Evolutionary conservation across 2,329 filamentous ascomycete genomes (phyloP).

Genomic region (Colletotrichum tropicale): DNA sequence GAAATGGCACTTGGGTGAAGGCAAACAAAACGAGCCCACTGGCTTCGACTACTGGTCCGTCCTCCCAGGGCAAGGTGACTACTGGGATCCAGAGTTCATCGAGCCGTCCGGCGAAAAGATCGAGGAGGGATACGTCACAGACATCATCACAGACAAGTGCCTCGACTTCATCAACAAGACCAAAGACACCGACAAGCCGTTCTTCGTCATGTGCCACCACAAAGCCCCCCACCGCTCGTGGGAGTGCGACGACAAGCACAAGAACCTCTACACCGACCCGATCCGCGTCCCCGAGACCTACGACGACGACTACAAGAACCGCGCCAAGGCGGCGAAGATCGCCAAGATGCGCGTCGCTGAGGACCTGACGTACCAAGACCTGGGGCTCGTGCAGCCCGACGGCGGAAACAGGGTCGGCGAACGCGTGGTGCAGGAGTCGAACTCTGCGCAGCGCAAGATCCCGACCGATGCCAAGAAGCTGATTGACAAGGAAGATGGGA

Average conservation of each 20-base stretch:
- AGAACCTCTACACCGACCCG: constrained; percentile 49
- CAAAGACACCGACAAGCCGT: constrained; percentile 42
- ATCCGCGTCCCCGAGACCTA: constrained; percentile 55
- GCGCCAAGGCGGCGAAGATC: constrained; percentile 50
- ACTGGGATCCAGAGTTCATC: constrained; percentile 56
- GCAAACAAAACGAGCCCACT: constrained; percentile 45
- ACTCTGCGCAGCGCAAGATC: constrained; percentile 29
- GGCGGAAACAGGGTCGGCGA: constrained; percentile 45
- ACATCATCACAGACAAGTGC: constrained; percentile 56
- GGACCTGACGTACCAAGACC: constrained; percentile 56
- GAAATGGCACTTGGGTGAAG: constrained; percentile 60
- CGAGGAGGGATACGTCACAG: constrained; percentile 51
- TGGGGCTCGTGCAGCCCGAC: constrained; percentile 51
- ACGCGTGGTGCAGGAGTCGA: constrained; percentile 29
- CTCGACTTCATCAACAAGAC: constrained; percentile 42
- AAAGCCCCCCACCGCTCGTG: constrained; percentile 59
- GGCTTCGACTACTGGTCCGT: constrained; percentile 59
- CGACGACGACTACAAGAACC: constrained; percentile 58
- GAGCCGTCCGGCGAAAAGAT: constrained; percentile 35
- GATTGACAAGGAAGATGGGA: constrained; percentile 50
- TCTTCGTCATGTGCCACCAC: constrained; percentile 62
- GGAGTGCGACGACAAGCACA: constrained; percentile 55
- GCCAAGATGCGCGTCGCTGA: constrained; percentile 58
- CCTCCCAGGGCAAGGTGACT: constrained; percentile 55
- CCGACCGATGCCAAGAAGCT: constrained; percentile 30